Percentiles rank a stretch among this genome's conserved stretches.
These are phyloP conservation scores for Boletus sp. DNA, from an alignment of 768 basidiomycete species.

Conservation along the genomic window DNA sequence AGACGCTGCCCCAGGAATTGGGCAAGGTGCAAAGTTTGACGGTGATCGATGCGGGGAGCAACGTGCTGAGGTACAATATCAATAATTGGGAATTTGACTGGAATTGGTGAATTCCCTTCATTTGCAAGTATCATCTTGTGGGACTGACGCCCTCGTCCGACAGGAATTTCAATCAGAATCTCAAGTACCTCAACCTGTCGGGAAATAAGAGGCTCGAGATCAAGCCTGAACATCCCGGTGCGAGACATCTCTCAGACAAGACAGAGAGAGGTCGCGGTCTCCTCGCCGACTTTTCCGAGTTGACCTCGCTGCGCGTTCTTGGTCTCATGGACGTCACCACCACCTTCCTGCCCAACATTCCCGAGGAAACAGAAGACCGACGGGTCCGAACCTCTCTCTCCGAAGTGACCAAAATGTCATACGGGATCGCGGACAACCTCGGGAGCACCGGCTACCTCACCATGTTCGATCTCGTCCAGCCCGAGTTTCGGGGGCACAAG, in stretches of 20 bases:
- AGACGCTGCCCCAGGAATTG: constrained; percentile 89
- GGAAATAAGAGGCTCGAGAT: constrained; percentile 97
- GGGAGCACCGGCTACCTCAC: constrained; percentile 76
- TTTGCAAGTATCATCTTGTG: background rate
- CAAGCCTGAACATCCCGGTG: constrained; percentile 59
- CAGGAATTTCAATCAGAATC: constrained; percentile 95
- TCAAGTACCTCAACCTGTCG: constrained; percentile 93
- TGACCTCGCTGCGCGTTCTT: constrained; percentile 81
- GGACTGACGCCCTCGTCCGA: background rate
- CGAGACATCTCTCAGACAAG: constrained; percentile 29
- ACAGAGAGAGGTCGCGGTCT: constrained; percentile 32
- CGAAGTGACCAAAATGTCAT: constrained; percentile 88
- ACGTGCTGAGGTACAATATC: constrained; percentile 93
- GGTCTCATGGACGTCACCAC: constrained; percentile 97
- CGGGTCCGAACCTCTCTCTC: constrained; percentile 90
- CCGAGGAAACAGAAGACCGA: constrained; percentile 83
- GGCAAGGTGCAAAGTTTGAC: constrained; percentile 76
- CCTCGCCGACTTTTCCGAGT: constrained; percentile 82
- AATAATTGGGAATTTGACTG: constrained; percentile 99
- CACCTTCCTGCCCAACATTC: constrained; percentile 60
- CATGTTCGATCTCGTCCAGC: constrained; percentile 91
- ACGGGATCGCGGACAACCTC: constrained; percentile 93
- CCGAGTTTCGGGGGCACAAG: constrained; percentile 71
- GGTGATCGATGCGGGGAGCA: constrained; percentile 91
- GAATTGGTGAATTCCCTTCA: constrained; percentile 74